Base-by-base conservation (phyloP, 2,329 filamentous ascomycete species). In the Cytospora paraplurivora region DNA sequence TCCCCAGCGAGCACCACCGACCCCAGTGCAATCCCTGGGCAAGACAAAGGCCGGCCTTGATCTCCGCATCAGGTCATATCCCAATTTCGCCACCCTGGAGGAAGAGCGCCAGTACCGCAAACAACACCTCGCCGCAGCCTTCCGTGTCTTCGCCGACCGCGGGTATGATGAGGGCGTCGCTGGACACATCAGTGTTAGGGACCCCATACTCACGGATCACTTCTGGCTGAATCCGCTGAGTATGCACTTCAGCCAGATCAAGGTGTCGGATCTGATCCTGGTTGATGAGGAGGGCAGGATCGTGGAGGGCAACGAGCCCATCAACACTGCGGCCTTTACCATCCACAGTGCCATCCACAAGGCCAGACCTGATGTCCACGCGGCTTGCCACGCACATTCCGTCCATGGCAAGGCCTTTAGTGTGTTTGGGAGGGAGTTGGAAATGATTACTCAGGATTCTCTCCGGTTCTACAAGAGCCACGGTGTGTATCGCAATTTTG, bases 271-370 rank as follows among this genome's bases (percentile, higher is more conserved):
- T 71, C 86, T 91, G 82, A 84, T 91, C 44, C 81, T 88, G 19
- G 81, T 91, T 4, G 83, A 90, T 68, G 74, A 79, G 51, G 71
- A 75, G 37, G 88, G 88, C 15, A 81, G 83, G n/a, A 81, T 88
- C 8, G 80, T 89, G 7, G 86, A 86, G 13, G 88, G 87, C 0
- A 88, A 88, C 70, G 76, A 82, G 27, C 85, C 87, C 0, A 84
- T 86, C 52, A 91, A 91, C 73, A 82, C 85, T 2, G 88, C 88
- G 0, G 88, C 88, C 0, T 91, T 90, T 69, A 73, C 88, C 61
- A 91, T 92, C 67, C 89, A 91, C 74, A 81, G 80, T 19, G 88
- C 87, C 4, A 78, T 91, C 17, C 84, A 89, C 75, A 86, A 85
- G 73, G 86, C 86, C 0, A 78, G 88, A 12, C 84, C 84, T 1